Base-by-base conservation (phyloP, 225 moss, liverwort and hornwort species). In the Climacium dendroides region DNA sequence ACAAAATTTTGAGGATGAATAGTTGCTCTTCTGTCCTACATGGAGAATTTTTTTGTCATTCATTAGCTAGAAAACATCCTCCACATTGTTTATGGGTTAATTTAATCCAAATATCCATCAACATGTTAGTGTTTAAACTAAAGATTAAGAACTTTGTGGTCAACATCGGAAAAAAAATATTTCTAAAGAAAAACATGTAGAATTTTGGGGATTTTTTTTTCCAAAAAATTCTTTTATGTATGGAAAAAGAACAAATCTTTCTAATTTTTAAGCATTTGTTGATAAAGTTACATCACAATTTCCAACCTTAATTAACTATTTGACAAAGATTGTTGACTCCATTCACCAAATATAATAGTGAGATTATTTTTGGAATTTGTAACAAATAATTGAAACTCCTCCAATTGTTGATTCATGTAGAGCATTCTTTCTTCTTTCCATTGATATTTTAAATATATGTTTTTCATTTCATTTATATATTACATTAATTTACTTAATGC, bases 111-210 rank as follows among this genome's bases (percentile, higher is more conserved):
- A 41, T 71, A 71, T 71, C 6, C 3, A 43, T 28, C 28, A 43
- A 71, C 3, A 0, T 45, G 0, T 45, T 45, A 28, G 41, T 28
- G 10, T n/a, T n/a, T n/a, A n/a, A n/a, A n/a, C 1, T 45, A 17
- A 45, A 29, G 10, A 71, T 45, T 45, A 0, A 29, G 0, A 17
- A 45, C 0, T 0, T 26, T 0, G 3, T 70, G 3, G 8, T 70
- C 15, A 41, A 2, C 15, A 9, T 41, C 2, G 3, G 5, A 0
- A 11, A 18, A 72, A 29, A 72, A 10, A 29, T 6, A 20, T 28
- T 43, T 45, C 10, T 29, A 43, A 72, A 6, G n/a, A 43, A 28
- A 2, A 9, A 10, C 11, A 17, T 29, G 0, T 1, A 0, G 0
- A 2, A 3, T 43, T 71, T 70, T 15, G 5, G 0, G 10, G 6